These are phyloP conservation scores for Amniculicola lignicola DNA, from an alignment of 495 filamentous ascomycete species.

Conservation along the genomic window DNA sequence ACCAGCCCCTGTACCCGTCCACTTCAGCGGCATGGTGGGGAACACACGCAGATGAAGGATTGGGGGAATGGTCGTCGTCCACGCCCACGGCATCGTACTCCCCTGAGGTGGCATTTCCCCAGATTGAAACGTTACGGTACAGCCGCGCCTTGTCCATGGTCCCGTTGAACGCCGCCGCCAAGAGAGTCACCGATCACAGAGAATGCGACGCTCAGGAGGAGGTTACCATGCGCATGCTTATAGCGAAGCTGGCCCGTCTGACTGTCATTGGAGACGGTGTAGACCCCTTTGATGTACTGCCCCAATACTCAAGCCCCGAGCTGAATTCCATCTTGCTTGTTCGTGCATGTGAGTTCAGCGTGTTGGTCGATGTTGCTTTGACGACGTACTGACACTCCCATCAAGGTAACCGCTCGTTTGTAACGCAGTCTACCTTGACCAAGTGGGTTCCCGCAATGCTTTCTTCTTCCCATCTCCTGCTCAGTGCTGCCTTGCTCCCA, in stretches of 20 bases:
- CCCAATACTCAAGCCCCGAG: conserved; percentile 14
- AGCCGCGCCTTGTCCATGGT: neutral
- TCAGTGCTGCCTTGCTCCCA: conserved; percentile 11
- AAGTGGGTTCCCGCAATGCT: conserved; percentile 17
- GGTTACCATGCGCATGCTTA: conserved; percentile 1
- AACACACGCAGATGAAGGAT: neutral
- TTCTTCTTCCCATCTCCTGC: conserved; percentile 11
- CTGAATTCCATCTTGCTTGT: conserved; percentile 19
- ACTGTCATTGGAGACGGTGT: conserved; percentile 7
- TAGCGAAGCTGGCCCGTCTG: neutral
- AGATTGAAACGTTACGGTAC: conserved; percentile 1
- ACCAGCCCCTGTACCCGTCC: neutral
- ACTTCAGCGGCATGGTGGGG: conserved; percentile 2
- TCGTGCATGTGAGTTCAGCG: conserved; percentile 16
- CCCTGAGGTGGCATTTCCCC: too few relatives aligned
- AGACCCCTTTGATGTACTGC: conserved; percentile 21
- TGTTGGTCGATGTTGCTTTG: neutral
- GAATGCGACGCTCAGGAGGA: conserved; percentile 12
- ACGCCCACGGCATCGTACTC: neutral
- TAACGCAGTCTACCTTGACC: conserved; percentile 2
- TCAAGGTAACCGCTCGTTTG: conserved; percentile 18
- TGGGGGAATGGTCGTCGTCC: neutral
- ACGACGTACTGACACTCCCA: neutral
- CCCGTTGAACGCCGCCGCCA: neutral
- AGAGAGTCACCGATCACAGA: conserved; percentile 12